Evolutionary conservation across 2,329 filamentous ascomycete species (phyloP).

Genomic region (Calonectria crousiana): DNA sequence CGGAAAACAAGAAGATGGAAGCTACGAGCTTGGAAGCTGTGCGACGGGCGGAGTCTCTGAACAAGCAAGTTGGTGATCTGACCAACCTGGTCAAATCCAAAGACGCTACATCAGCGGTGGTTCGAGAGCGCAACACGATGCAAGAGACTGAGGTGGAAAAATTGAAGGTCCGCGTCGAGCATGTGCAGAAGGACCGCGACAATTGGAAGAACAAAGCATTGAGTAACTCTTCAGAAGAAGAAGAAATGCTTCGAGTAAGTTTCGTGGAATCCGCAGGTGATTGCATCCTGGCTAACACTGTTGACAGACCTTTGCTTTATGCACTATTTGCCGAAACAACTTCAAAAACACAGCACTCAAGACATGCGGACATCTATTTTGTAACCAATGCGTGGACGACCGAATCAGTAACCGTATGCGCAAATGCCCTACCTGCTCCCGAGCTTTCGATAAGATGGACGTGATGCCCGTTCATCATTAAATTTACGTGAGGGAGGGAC

Average conservation of each 20-base stretch:
- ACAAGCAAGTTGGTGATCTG: conserved; percentile 81
- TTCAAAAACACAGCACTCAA: conserved; percentile 96
- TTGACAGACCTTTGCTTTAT: conserved; percentile 66
- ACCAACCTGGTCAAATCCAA: conserved; percentile 80
- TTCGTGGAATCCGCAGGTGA: background rate
- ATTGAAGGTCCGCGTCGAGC: conserved; percentile 80
- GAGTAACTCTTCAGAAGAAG: conserved; percentile 84
- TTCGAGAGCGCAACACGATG: conserved; percentile 69
- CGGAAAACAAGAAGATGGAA: conserved; percentile 82
- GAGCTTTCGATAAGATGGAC: conserved; percentile 91
- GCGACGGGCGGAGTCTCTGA: conserved; percentile 78
- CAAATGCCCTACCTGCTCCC: conserved; percentile 95
- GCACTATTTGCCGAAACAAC: conserved; percentile 90
- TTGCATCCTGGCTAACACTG: conserved; percentile 36
- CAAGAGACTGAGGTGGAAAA: conserved; percentile 84
- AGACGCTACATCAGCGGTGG: conserved; percentile 69
- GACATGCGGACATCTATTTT: conserved; percentile 95
- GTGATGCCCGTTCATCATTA: conserved; percentile 78
- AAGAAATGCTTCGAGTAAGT: conserved; percentile 88
- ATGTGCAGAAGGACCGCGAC: conserved; percentile 85
- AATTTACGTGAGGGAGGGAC: conserved; percentile 11
- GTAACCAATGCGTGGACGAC: conserved; percentile 89
- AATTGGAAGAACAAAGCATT: conserved; percentile 86
- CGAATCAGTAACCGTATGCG: conserved; percentile 89
- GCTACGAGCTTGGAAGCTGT: conserved; percentile 76